phyloP scores from a whole-genome alignment of 2,329 filamentous ascomycete species.

The Sclerotinia minor region DNA sequence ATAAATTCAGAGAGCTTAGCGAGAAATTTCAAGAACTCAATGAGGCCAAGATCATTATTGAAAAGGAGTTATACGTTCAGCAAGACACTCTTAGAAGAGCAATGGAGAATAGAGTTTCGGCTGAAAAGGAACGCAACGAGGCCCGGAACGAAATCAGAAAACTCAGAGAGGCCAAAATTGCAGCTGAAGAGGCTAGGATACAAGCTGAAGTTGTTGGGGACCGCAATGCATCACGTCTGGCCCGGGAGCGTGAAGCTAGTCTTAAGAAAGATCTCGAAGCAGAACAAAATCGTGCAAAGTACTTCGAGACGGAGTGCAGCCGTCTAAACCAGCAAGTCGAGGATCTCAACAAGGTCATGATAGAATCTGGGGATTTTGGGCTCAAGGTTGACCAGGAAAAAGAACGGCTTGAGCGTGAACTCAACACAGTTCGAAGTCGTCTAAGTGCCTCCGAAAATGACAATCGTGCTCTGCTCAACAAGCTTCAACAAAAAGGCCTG shows the following conservation, averaged over 20 bases:
- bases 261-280: constrained; percentile 78
- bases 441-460: constrained; percentile 93
- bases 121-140: constrained; percentile 86
- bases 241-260: constrained; percentile 76
- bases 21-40: constrained; percentile 85
- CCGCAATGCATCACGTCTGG: constrained; percentile 72
- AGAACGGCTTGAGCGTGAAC: constrained; percentile 85
- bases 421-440: constrained; percentile 86
- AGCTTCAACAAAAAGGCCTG: constrained; percentile 94
- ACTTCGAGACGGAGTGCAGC: constrained; percentile 76
- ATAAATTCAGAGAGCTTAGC: constrained; percentile 79
- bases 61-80: constrained; percentile 95
- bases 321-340: constrained; percentile 79
- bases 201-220: constrained; percentile 81
- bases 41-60: constrained; percentile 93
- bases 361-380: constrained; percentile 85
- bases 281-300: constrained; percentile 72
- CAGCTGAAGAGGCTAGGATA: constrained; percentile 81
- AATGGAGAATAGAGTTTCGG: constrained; percentile 74
- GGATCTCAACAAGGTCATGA: constrained; percentile 80
- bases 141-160: constrained; percentile 81
- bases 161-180: constrained; percentile 78
- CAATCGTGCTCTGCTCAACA: constrained; percentile 92
- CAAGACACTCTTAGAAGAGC: constrained; percentile 87
- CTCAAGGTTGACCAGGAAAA: constrained; percentile 91